Conservation (phyloP, 2,329 filamentous ascomycete species). For the Cryphonectria radicalis region DNA sequence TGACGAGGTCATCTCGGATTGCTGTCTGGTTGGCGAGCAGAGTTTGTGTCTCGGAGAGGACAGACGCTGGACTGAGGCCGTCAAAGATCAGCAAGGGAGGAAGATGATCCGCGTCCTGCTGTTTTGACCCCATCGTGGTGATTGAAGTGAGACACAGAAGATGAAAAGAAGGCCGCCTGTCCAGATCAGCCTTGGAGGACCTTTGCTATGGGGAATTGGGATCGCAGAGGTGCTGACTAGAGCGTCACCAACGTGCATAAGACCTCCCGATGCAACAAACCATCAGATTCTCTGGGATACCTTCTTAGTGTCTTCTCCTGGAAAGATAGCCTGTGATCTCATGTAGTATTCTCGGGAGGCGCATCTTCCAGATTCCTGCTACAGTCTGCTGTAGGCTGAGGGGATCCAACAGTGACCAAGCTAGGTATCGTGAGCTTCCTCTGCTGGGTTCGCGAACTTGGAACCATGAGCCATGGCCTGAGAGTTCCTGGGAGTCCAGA, state of each 20-base stretch:
- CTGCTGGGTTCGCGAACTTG: neutral
- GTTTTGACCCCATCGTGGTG: neutral
- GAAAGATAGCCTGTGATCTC: neutral
- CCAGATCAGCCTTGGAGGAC: neutral
- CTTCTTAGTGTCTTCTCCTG: neutral
- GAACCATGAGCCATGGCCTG: neutral
- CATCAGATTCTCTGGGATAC: neutral
- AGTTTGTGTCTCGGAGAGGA: neutral
- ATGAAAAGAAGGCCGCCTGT: neutral
- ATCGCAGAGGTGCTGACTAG: neutral
- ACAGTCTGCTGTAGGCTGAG: neutral
- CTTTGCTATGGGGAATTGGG: neutral
- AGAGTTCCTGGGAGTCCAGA: neutral
- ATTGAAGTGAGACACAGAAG: neutral
- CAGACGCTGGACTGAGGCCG: neutral
- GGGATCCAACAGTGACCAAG: neutral
- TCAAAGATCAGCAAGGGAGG: neutral
- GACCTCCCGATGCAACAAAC: neutral
- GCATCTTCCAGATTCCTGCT: neutral
- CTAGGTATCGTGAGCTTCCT: neutral
- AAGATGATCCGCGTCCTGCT: neutral
- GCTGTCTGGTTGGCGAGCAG: neutral
- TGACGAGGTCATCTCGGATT: neutral
- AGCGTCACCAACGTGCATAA: neutral
- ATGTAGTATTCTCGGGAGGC: neutral